phyloP scores from a whole-genome alignment of 1,284 basidiomycete genomes.

The Anthracocystis setariae region DNA sequence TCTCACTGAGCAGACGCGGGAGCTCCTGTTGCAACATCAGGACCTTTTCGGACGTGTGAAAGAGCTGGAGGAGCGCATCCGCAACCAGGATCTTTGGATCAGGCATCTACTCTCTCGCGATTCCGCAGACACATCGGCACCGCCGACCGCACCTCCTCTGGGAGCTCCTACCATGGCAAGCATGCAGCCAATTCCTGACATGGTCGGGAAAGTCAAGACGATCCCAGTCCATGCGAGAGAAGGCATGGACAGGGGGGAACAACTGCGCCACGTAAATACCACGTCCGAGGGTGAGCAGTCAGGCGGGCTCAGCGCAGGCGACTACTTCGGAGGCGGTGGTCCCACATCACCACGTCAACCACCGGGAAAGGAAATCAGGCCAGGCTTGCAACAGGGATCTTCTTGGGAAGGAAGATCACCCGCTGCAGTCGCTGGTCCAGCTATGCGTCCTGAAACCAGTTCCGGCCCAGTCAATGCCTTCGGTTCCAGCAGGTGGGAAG shows the following conservation, averaged over 20 bases:
- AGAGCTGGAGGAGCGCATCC: conserved; percentile 47
- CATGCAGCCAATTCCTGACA: conserved; percentile 2
- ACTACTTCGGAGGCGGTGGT: conserved; percentile 18
- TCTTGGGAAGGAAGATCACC: conserved; percentile 15
- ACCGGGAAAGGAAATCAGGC: conserved; percentile 16
- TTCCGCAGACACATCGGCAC: conserved; percentile 17
- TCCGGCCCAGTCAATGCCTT: conserved; percentile 7
- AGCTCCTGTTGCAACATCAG: conserved; percentile 49
- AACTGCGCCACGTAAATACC: conserved; percentile 13
- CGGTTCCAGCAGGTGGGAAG: conserved; percentile 21
- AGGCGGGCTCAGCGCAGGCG: neutral
- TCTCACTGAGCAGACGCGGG: conserved; percentile 45
- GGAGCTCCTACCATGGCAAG: conserved; percentile 14
- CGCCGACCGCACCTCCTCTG: conserved; percentile 16
- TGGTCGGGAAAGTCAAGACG: conserved; percentile 1
- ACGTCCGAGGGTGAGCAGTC: conserved; percentile 13
- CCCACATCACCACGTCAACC: conserved; percentile 29
- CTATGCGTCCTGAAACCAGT: conserved; percentile 2
- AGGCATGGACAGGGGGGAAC: conserved; percentile 3
- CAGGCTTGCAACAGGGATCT: conserved; percentile 9
- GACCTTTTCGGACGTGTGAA: conserved; percentile 41
- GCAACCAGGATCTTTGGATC: conserved; percentile 47
- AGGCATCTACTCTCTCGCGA: conserved; percentile 40
- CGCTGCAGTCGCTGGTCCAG: conserved; percentile 3
- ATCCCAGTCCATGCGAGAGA: conserved; percentile 15